Evolutionary conservation across 495 filamentous ascomycete genomes (phyloP).

Genomic region (Hypoxylon subgilvum): DNA sequence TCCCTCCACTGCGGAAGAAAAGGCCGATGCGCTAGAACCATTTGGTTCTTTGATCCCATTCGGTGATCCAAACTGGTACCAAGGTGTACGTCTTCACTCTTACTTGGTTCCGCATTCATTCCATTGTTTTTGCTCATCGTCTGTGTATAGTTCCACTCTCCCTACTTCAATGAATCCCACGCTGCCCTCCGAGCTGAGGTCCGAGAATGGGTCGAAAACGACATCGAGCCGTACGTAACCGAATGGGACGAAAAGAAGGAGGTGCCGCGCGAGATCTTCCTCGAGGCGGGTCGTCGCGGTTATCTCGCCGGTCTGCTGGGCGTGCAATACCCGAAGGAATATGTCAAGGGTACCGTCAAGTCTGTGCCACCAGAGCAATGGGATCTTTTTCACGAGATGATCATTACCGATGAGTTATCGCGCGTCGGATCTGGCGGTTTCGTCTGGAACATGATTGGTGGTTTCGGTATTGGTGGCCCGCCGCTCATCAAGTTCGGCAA

Average conservation of each 20-base stretch:
- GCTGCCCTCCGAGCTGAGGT: conserved; percentile 87
- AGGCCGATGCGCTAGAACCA: conserved; percentile 75
- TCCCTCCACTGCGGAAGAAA: conserved; percentile 55
- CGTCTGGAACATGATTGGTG: conserved; percentile 97
- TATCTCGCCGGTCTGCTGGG: conserved; percentile 92
- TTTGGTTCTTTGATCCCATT: conserved; percentile 90
- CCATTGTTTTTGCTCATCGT: conserved; percentile 3
- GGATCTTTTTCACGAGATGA: conserved; percentile 97
- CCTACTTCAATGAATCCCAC: conserved; percentile 94
- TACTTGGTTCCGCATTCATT: background rate
- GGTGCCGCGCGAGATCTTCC: conserved; percentile 87
- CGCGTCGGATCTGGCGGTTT: conserved; percentile 88
- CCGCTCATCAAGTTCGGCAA: conserved; percentile 92
- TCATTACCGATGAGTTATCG: conserved; percentile 91
- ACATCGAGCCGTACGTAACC: conserved; percentile 87
- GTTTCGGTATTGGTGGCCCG: conserved; percentile 91
- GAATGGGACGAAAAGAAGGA: conserved; percentile 97
- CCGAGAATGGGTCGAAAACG: conserved; percentile 86
- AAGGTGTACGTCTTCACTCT: conserved; percentile 65
- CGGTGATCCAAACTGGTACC: conserved; percentile 93
- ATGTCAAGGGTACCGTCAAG: conserved; percentile 71
- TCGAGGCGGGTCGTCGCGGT: conserved; percentile 90
- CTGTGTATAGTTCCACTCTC: conserved; percentile 84
- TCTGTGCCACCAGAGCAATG: conserved; percentile 85
- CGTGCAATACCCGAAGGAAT: conserved; percentile 75